Evolutionary conservation across 352 stramenopile species (phyloP).

Genomic region (Phytopythium chamaehyphon): DNA sequence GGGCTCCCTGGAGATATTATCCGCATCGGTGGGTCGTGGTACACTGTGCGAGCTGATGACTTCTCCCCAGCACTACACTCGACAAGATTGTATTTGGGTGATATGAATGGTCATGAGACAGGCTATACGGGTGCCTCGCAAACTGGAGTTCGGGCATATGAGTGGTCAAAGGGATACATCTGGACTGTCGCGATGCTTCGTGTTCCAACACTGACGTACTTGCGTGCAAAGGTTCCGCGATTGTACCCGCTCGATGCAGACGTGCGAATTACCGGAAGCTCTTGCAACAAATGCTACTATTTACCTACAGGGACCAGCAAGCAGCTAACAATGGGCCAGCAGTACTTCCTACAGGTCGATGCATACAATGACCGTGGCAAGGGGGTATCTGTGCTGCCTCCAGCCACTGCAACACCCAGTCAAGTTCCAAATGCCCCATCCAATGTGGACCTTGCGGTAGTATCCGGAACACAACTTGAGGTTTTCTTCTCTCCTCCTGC

Average conservation of each 20-base stretch:
- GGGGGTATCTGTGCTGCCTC: conserved; percentile 28
- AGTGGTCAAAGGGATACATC: conserved; percentile 71
- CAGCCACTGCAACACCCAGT: conserved; percentile 50
- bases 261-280: conserved; percentile 32
- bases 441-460: conserved; percentile 80
- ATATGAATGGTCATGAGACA: conserved; percentile 50
- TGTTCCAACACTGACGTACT: conserved; percentile 35
- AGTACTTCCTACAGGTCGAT: conserved; percentile 78
- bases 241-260: conserved; percentile 37
- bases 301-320: conserved; percentile 50
- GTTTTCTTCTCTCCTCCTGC: conserved; percentile 87
- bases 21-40: conserved; percentile 62
- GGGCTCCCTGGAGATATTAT: conserved; percentile 56
- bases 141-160: conserved; percentile 41
- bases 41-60: conserved; percentile 50
- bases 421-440: conserved; percentile 87
- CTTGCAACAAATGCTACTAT: conserved; percentile 70
- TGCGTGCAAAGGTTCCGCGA: conserved; percentile 54
- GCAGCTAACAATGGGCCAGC: conserved; percentile 49
- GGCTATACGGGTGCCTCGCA: conserved; percentile 42
- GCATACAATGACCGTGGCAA: conserved; percentile 75
- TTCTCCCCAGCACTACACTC: conserved; percentile 33
- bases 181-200: conserved; percentile 59
- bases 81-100: conserved; percentile 50
- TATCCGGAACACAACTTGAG: conserved; percentile 86